phyloP scores from a whole-genome alignment of 257 asterid genomes.

The Solanum tarijense region DNA sequence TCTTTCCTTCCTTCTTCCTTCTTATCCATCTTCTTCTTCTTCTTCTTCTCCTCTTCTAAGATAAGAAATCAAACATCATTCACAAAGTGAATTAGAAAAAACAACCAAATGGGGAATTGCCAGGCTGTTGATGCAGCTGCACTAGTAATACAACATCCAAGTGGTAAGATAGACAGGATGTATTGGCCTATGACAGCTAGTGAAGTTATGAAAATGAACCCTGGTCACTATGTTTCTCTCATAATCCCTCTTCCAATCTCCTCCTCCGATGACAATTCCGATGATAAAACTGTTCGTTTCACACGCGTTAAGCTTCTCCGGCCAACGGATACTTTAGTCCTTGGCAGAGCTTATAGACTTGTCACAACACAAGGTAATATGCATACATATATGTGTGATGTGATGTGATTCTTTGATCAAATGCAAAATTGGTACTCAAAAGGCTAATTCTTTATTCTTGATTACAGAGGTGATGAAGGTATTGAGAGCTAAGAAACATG shows the following conservation, averaged over 20 bases:
- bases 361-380: constrained; percentile 70
- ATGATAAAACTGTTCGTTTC: constrained; percentile 28
- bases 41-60: neutral
- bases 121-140: constrained; percentile 93
- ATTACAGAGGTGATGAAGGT: constrained; percentile 80
- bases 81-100: neutral
- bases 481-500: constrained; percentile 66
- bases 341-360: constrained; percentile 77
- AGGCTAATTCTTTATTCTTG: neutral
- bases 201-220: constrained; percentile 74
- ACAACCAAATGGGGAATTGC: constrained; percentile 59
- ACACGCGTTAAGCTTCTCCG: constrained; percentile 80
- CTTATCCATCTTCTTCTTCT: neutral
- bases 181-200: constrained; percentile 61
- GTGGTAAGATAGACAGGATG: constrained; percentile 65
- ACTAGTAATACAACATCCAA: constrained; percentile 77
- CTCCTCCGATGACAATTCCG: constrained; percentile 13
- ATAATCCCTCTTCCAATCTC: constrained; percentile 45
- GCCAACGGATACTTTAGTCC: constrained; percentile 56
- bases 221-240: constrained; percentile 83
- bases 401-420: neutral
- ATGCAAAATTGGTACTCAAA: neutral
- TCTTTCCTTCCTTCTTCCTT: constrained; percentile 12
- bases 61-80: neutral
- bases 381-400: neutral